Evolutionary conservation across 805 yeast species (phyloP), one percentile per base, ranked within the genome.

Genomic region (Candida chauliodis): DNA sequence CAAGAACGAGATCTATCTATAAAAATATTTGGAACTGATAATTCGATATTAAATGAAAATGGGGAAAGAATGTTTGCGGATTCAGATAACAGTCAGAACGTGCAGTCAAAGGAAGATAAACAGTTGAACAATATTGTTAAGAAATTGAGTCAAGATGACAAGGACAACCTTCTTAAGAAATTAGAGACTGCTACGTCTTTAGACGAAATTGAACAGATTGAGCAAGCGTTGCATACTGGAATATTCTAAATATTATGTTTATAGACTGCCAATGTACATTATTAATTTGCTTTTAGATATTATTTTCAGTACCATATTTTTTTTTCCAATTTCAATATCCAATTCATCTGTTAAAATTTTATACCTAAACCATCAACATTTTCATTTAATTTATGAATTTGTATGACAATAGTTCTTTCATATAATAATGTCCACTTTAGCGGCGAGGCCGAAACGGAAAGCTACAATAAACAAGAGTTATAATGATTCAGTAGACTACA

Each of bases 201-300:
- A 41, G 84, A 75, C 5, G 96, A 90, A 45, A 84, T 89, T 5
- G 84, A 81, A 41, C 63, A 76, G 36, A 74, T 89, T 17, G 95
- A 87, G 54, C 63, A 59, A 19, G 66, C 76, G 15, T 60, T 84
- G 31, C 58, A 59, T 39, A 23, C 15, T 26, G 45, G 48, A 13
- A 22, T 33, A 31, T 15, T 42, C 34, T 42, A 34, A 15, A n/a
- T n/a, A n/a, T n/a, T n/a, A n/a, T n/a, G n/a, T n/a, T n/a, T n/a
- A n/a, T n/a, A n/a, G n/a, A n/a, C n/a, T n/a, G n/a, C n/a, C n/a
- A n/a, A n/a, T n/a, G n/a, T n/a, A n/a, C n/a, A n/a, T n/a, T n/a
- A n/a, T n/a, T n/a, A n/a, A n/a, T n/a, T n/a, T n/a, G 34, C 13
- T 17, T 5, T 21, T 9, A 16, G 9, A 28, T 28, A 15, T 28